Base-by-base conservation (phyloP, 2,329 filamentous ascomycete genomes). In the Chaetomium sp. region DNA sequence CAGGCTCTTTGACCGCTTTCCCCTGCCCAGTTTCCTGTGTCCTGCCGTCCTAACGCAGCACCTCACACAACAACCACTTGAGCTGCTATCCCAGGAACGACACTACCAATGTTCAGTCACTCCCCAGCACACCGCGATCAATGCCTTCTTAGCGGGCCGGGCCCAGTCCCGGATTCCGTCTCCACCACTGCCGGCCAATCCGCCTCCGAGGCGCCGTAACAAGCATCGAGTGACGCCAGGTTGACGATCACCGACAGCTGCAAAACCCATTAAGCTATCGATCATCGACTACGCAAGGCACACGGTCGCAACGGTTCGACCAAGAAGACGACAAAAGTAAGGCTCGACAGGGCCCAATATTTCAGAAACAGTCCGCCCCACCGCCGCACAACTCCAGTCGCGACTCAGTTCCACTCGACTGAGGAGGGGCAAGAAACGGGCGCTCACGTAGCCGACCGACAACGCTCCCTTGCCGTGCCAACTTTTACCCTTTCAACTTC, bases 141-240 rank as follows among this genome's bases (percentile, higher is more conserved):
- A n/a, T 27, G 19, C 19, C 19, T 2, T 11, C 34, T 14, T 27
- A 48, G 43, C 52, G 52, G 55, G 38, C 44, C 48, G 55, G 43
- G 7, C 42, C 11, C 47, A 43, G 19, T 53, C 38, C 49, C 50
- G 46, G 50, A 34, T 43, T 7, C 49, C 35, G 49, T 49, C 45
- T 35, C 56, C 56, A 53, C 52, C 34, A 46, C 1, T 33, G 7
- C 41, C 50, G 32, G 37, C 38, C 48, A 45, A 33, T 4, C 33
- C 32, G 14, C 40, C 33, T n/a, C 41, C 14, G 49, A 35, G 19
- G 40, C 27, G 8, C 14, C 37, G 37, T 19, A 46, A 45, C 38
- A 27, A 45, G 49, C 19, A 33, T 41, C 27, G 8, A 45, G 54
- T 59, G 57, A 56, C 57, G 57, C 48, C 57, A 57, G 48, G 19